These are phyloP conservation scores for Candida frijolesensis DNA, from an alignment of 1,139 yeast species.

Conservation along the genomic window DNA sequence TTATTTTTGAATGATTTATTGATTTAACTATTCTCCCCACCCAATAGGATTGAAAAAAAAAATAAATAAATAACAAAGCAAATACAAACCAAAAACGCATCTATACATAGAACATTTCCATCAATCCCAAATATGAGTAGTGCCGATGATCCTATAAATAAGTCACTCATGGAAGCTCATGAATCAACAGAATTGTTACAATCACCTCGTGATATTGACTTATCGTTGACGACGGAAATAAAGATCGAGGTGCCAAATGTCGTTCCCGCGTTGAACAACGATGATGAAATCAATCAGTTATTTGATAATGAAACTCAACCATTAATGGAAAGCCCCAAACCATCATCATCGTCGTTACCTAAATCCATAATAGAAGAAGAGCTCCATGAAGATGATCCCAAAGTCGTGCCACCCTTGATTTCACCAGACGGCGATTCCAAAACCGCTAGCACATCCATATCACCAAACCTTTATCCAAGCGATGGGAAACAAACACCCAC, in stretches of 20 bases:
- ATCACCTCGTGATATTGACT: neutral
- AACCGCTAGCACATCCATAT: slow-evolving; percentile 21
- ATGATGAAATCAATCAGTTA: slow-evolving; percentile 2
- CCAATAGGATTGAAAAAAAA: neutral
- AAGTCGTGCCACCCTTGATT: slow-evolving; percentile 1
- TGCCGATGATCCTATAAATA: slow-evolving; percentile 13
- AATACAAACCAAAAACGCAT: neutral
- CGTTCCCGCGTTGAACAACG: slow-evolving; percentile 1
- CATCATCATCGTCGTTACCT: neutral
- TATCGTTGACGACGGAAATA: slow-evolving; percentile 5
- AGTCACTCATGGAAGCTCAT: slow-evolving; percentile 6
- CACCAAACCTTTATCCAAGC: slow-evolving; percentile 15
- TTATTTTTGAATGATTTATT: slow-evolving; percentile 3
- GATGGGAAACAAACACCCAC: slow-evolving; percentile 5
- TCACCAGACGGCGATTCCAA: slow-evolving; percentile 12
- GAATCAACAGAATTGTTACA: slow-evolving; percentile 6
- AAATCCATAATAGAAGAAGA: neutral
- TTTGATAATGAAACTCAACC: slow-evolving; percentile 4
- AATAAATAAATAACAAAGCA: neutral
- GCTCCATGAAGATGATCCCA: slow-evolving; percentile 4
- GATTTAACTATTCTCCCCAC: slow-evolving; percentile 3
- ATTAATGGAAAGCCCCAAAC: neutral
- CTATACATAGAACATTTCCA: neutral
- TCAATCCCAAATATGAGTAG: slow-evolving; percentile 12
- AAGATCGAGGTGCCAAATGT: slow-evolving; percentile 1